phyloP scores from a whole-genome alignment of 179 eudicot genomes.

The Vitellaria paradoxa region DNA sequence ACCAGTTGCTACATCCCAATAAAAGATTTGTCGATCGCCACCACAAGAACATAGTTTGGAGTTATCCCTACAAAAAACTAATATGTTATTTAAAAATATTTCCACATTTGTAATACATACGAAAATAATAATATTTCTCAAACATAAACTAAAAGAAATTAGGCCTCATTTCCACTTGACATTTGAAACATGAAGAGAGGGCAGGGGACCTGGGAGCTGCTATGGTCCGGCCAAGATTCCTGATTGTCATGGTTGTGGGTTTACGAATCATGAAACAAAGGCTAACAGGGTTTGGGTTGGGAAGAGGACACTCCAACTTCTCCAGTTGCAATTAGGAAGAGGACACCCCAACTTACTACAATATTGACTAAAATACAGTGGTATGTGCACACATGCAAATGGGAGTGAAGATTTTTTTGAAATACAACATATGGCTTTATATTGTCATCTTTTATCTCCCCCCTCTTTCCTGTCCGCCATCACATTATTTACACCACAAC shows the following conservation, averaged over 20 bases:
- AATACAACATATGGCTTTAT: too few relatives aligned
- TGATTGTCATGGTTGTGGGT: not conserved
- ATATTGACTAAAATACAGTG: too few relatives aligned
- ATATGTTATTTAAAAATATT: not conserved
- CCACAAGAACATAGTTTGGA: constrained; percentile 84
- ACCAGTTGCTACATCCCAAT: constrained; percentile 93
- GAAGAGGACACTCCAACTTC: too few relatives aligned
- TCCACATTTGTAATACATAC: not conserved
- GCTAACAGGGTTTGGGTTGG: too few relatives aligned
- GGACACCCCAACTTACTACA: too few relatives aligned
- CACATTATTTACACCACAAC: too few relatives aligned
- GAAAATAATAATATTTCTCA: not conserved
- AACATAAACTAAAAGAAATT: not conserved
- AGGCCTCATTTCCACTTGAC: not conserved
- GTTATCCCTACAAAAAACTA: constrained; percentile 61
- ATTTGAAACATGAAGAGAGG: not conserved
- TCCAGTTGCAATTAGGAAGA: too few relatives aligned
- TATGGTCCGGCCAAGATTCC: not conserved
- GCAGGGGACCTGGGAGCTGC: not conserved
- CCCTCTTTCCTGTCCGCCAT: too few relatives aligned
- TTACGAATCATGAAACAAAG: too few relatives aligned
- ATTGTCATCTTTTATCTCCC: too few relatives aligned
- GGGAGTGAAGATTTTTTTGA: too few relatives aligned
- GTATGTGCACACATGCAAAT: too few relatives aligned
- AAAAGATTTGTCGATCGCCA: constrained; percentile 90